phyloP scores from a whole-genome alignment of 495 filamentous ascomycete species.

The Penicillium roqueforti region DNA sequence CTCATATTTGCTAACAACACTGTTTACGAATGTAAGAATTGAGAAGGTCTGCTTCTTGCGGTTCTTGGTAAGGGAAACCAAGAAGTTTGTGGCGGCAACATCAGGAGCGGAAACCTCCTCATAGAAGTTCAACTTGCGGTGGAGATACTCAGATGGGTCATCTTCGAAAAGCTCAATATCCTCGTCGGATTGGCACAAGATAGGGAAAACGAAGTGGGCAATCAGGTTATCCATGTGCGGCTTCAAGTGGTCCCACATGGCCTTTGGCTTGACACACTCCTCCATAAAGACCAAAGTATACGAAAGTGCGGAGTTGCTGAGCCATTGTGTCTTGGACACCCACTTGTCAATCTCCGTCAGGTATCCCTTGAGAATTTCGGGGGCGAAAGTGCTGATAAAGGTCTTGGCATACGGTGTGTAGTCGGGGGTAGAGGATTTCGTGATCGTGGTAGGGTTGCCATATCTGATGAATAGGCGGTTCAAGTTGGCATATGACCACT shows the following conservation, averaged over 20 bases:
- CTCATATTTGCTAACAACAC: conserved; percentile 87
- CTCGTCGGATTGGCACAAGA: conserved; percentile 87
- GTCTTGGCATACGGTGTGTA: conserved; percentile 77
- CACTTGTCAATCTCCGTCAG: conserved; percentile 92
- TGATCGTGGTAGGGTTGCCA: conserved; percentile 71
- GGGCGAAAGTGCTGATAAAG: conserved; percentile 87
- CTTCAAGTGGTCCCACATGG: conserved; percentile 91
- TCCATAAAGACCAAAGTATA: conserved; percentile 92
- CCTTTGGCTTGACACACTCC: conserved; percentile 95
- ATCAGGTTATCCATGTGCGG: conserved; percentile 89
- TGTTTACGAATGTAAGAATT: conserved; percentile 89
- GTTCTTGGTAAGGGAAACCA: conserved; percentile 89
- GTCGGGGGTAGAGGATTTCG: conserved; percentile 63
- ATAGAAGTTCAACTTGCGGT: conserved; percentile 95
- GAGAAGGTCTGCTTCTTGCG: conserved; percentile 94
- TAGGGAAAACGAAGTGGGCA: conserved; percentile 89
- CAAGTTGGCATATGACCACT: conserved; percentile 96
- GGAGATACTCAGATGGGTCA: conserved; percentile 92
- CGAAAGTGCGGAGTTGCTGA: conserved; percentile 87
- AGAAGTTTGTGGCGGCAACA: conserved; percentile 93
- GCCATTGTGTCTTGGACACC: conserved; percentile 90
- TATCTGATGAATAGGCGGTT: conserved; percentile 97
- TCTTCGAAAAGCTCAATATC: conserved; percentile 91
- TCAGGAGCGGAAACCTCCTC: conserved; percentile 96
- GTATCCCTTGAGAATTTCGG: conserved; percentile 91